Conservation (phyloP, 495 filamentous ascomycete species). For the Mytilinidion resinicola region DNA sequence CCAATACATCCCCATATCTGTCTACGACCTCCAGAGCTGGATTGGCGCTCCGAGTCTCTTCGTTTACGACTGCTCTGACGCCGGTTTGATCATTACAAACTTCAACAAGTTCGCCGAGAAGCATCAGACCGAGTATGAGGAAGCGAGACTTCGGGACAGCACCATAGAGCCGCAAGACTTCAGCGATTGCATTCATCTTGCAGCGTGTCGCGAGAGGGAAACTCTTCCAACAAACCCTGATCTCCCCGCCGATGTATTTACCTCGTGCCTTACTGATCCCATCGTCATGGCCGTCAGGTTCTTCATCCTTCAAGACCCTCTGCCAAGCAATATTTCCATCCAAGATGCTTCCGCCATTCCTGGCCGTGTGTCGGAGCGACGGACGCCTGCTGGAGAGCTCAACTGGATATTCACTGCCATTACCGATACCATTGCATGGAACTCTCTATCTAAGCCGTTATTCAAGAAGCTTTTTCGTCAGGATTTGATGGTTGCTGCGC, state of each 20-base stretch:
- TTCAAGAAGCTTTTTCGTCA: slow-evolving; percentile 97
- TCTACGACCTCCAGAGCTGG: slow-evolving; percentile 96
- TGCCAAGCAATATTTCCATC: slow-evolving; percentile 65
- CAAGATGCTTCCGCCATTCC: slow-evolving; percentile 77
- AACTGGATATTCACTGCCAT: slow-evolving; percentile 99
- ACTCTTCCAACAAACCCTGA: slow-evolving; percentile 94
- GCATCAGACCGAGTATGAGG: slow-evolving; percentile 77
- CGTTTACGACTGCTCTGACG: slow-evolving; percentile 95
- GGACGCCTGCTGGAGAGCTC: slow-evolving; percentile 89
- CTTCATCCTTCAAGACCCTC: slow-evolving; percentile 86
- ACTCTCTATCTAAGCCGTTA: slow-evolving; percentile 74
- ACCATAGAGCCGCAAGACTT: slow-evolving; percentile 63
- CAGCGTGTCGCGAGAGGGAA: slow-evolving; percentile 81
- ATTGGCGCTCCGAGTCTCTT: slow-evolving; percentile 91
- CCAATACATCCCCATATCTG: slow-evolving; percentile 93
- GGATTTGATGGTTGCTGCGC: slow-evolving; percentile 96
- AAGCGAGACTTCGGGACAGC: slow-evolving; percentile 64
- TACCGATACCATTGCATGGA: slow-evolving; percentile 99
- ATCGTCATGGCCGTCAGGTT: slow-evolving; percentile 95
- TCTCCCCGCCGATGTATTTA: slow-evolving; percentile 92
- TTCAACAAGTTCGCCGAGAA: slow-evolving; percentile 92
- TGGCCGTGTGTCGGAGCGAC: slow-evolving; percentile 81
- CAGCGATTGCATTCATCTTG: slow-evolving; percentile 81
- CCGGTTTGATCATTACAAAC: slow-evolving; percentile 89
- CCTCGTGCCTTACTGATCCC: slow-evolving; percentile 89